Conservation (phyloP, 2,329 filamentous ascomycete genomes). For the Samsoniella hepiali region DNA sequence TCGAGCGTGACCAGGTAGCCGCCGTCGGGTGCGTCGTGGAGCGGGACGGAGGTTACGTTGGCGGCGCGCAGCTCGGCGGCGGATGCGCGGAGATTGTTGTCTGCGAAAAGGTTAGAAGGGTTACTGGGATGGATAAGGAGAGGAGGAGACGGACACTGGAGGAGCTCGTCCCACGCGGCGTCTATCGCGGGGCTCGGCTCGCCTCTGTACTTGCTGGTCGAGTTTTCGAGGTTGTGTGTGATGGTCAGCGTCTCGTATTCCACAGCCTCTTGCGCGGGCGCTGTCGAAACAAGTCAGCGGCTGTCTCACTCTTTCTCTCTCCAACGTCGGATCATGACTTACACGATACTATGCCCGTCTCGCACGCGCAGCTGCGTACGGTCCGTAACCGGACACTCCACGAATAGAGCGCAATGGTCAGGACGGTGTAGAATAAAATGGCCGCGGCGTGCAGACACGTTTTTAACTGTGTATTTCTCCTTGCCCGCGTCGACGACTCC, state of each 20-base stretch:
- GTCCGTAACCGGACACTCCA: conserved; percentile 6
- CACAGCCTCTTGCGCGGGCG: conserved; percentile 11
- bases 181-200: conserved; percentile 4
- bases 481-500: background rate
- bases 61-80: conserved; percentile 14
- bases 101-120: background rate
- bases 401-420: conserved; percentile 10
- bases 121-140: background rate
- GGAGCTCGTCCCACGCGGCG: conserved; percentile 14
- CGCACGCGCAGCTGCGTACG: background rate
- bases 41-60: conserved; percentile 14
- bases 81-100: conserved; percentile 12
- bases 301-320: background rate
- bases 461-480: background rate
- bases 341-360: conserved; percentile 9
- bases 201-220: conserved; percentile 12
- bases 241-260: conserved; percentile 12
- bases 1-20: conserved; percentile 19
- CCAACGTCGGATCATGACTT: background rate
- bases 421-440: background rate
- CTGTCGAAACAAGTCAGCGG: background rate
- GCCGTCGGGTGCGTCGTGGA: conserved; percentile 12
- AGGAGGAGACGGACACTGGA: conserved; percentile 3
- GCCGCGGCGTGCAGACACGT: conserved; percentile 9
- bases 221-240: conserved; percentile 10